Evolutionary conservation across 495 filamentous ascomycete genomes (phyloP).

Genomic region (Letharia columbiana): DNA sequence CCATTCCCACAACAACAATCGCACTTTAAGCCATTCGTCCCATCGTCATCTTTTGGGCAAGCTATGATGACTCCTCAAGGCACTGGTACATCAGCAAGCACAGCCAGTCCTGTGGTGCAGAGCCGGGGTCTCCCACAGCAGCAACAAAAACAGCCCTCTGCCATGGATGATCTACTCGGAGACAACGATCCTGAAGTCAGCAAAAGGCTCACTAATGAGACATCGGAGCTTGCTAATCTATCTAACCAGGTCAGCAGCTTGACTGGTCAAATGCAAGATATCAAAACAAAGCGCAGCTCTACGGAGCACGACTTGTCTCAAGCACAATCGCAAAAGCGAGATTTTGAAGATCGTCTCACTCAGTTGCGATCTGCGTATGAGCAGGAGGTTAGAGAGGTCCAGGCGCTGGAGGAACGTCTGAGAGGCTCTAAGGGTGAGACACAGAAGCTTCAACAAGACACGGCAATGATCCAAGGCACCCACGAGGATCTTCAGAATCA

Average conservation of each 20-base stretch:
- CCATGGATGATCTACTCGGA: conserved; percentile 84
- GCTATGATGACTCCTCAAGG: conserved; percentile 67
- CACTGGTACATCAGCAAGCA: conserved; percentile 59
- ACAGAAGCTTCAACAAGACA: conserved; percentile 70
- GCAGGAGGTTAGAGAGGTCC: conserved; percentile 80
- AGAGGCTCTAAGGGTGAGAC: conserved; percentile 67
- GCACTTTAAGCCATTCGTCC: conserved; percentile 82
- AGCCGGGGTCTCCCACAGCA: conserved; percentile 33
- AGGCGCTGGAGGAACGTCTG: conserved; percentile 74
- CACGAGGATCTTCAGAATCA: conserved; percentile 80
- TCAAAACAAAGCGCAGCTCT: conserved; percentile 67
- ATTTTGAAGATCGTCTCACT: conserved; percentile 78
- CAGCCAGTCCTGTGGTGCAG: conserved; percentile 32
- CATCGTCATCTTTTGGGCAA: conserved; percentile 84
- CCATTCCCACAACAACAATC: conserved; percentile 31
- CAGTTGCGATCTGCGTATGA: conserved; percentile 84
- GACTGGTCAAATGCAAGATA: conserved; percentile 86
- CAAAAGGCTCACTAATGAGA: conserved; percentile 79
- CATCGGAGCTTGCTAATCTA: conserved; percentile 87
- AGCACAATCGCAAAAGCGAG: conserved; percentile 73
- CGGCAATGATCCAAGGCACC: conserved; percentile 69
- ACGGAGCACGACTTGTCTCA: conserved; percentile 74
- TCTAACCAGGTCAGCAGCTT: conserved; percentile 89
- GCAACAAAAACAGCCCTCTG: conserved; percentile 43
- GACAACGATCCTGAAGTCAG: conserved; percentile 85